A percentile compares a stretch with the other conserved stretches of the same genome.
These are phyloP conservation scores for Didymella lethalis DNA, from an alignment of 2,329 filamentous ascomycete species.

Conservation along the genomic window DNA sequence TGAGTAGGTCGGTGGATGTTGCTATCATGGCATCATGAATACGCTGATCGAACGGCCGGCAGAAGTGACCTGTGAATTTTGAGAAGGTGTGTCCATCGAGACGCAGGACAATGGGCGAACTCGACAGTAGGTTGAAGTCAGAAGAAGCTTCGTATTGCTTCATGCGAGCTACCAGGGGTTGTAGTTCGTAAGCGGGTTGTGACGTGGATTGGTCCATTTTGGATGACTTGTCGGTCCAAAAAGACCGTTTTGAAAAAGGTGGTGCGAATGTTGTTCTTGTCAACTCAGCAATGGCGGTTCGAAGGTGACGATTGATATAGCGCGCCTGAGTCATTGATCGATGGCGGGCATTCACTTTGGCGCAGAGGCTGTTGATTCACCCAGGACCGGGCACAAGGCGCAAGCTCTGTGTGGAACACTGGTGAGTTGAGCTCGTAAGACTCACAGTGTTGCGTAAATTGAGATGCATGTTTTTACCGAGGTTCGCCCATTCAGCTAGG, in stretches of 20 bases:
- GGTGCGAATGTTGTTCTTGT: not conserved
- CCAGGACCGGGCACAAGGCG: no score
- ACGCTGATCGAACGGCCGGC: conserved; percentile 42
- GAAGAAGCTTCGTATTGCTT: conserved; percentile 42
- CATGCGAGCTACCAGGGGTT: conserved; percentile 42
- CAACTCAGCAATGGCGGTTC: not conserved
- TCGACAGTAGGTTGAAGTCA: conserved; percentile 33
- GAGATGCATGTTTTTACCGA: not conserved
- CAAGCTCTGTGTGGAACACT: no score
- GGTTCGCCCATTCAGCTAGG: not conserved
- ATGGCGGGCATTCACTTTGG: conserved; percentile 5
- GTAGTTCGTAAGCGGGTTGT: conserved; percentile 12
- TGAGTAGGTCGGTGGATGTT: conserved; percentile 37
- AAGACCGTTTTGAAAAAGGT: not conserved
- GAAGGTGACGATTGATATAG: not conserved
- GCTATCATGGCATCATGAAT: conserved; percentile 43
- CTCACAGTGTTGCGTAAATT: not conserved
- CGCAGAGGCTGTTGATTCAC: not conserved
- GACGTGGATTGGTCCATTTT: conserved; percentile 4
- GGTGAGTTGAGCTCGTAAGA: no score
- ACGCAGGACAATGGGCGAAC: conserved; percentile 36
- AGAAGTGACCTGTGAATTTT: conserved; percentile 39
- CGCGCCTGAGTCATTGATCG: conserved; percentile 4
- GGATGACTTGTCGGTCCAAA: not conserved
- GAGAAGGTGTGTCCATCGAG: conserved; percentile 46